Percentiles rank a stretch among this genome's conserved stretches.
Conservation (phyloP, 2,329 filamentous ascomycete genomes). For the Boeremia lycopersici region DNA sequence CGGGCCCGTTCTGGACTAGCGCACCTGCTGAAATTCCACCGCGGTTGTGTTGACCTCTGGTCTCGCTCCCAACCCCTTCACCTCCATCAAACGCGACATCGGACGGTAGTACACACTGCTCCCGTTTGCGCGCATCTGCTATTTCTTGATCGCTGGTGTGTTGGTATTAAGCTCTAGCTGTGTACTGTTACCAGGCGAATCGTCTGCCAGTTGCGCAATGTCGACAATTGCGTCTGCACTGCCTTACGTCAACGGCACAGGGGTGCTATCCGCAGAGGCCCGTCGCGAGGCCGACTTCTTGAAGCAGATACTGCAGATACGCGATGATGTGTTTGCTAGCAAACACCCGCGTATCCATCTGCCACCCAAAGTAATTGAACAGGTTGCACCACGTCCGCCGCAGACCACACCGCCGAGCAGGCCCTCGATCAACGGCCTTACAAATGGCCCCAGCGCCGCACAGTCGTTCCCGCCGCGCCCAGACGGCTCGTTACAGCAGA, state of each 20-base stretch:
- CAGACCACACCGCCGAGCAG: slow-evolving; percentile 35
- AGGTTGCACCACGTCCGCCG: slow-evolving; percentile 44
- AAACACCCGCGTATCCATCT: slow-evolving; percentile 69
- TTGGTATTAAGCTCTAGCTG: slow-evolving; percentile 26
- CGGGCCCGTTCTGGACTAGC: slow-evolving; percentile 18
- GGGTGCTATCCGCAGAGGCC: slow-evolving; percentile 45
- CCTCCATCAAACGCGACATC: slow-evolving; percentile 28
- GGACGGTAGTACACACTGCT: slow-evolving; percentile 28
- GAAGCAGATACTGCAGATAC: slow-evolving; percentile 79
- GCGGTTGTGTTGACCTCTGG: slow-evolving; percentile 17
- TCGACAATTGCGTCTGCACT: slow-evolving; percentile 37
- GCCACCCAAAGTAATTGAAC: slow-evolving; percentile 58
- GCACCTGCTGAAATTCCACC: slow-evolving; percentile 14
- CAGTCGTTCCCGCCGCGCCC: slow-evolving; percentile 39
- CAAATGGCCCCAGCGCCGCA: slow-evolving; percentile 32
- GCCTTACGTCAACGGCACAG: slow-evolving; percentile 41
- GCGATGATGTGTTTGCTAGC: slow-evolving; percentile 80
- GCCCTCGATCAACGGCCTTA: slow-evolving; percentile 39
- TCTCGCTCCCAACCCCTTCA: slow-evolving; percentile 31
- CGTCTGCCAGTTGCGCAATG: slow-evolving; percentile 36
- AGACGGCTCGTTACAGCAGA: slow-evolving; percentile 34
- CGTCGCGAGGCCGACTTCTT: slow-evolving; percentile 61
- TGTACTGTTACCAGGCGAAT: slow-evolving; percentile 27
- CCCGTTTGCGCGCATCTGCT: slow-evolving; percentile 37
- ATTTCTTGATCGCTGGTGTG: slow-evolving; percentile 21